Conservation (phyloP, 2,329 filamentous ascomycete species). For the Neonectria neomacrospora region DNA sequence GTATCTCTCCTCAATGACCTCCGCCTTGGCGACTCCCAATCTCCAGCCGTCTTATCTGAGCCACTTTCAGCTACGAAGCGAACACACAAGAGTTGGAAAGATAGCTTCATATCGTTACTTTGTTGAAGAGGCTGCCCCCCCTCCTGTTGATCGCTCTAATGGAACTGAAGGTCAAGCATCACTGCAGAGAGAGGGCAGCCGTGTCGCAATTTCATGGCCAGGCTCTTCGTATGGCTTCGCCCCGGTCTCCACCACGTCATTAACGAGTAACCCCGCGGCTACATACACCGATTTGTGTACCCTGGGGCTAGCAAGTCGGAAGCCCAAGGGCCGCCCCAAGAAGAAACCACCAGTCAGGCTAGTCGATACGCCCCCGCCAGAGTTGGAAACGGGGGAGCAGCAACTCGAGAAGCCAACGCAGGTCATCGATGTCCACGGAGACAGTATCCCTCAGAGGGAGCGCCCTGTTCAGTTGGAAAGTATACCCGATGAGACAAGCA, state of each 20-base stretch:
- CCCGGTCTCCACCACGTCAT: conserved; percentile 6
- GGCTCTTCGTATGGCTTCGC: conserved; percentile 35
- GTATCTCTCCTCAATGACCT: conserved; percentile 52
- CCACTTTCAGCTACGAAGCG: conserved; percentile 50
- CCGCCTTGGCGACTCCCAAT: conserved; percentile 46
- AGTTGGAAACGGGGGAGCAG: not conserved
- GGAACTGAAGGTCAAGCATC: not conserved
- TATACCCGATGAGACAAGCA: not conserved
- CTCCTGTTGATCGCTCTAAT: not conserved
- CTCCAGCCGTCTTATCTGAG: conserved; percentile 48
- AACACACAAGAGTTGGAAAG: conserved; percentile 51
- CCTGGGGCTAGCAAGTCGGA: conserved; percentile 37
- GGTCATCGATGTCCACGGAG: not conserved
- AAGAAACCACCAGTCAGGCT: conserved; percentile 5
- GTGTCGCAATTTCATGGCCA: not conserved
- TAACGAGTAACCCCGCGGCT: conserved; percentile 15
- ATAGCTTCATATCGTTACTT: conserved; percentile 52
- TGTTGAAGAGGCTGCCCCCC: conserved; percentile 19
- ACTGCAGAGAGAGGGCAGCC: not conserved
- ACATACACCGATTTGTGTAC: conserved; percentile 45
- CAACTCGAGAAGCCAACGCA: not conserved
- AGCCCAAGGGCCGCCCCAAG: conserved; percentile 43
- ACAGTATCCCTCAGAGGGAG: not conserved
- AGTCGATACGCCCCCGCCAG: not conserved
- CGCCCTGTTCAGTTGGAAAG: not conserved